phyloP scores from a whole-genome alignment of 345 rosid genomes.

The Euphorbia peplus region DNA sequence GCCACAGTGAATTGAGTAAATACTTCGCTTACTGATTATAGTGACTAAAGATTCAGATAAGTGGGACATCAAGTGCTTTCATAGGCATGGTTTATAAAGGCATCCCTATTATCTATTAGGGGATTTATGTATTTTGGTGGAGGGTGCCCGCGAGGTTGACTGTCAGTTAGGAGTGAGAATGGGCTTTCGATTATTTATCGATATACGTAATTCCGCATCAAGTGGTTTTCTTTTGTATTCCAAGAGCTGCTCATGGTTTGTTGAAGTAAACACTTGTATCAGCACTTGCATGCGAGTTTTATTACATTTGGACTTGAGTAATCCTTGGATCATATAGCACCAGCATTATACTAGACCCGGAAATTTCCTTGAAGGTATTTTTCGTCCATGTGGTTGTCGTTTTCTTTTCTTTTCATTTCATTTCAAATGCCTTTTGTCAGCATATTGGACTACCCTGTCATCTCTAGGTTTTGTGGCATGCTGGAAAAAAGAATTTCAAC shows the following conservation, averaged over 20 bases:
- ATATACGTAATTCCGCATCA: background rate
- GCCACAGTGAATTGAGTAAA: background rate
- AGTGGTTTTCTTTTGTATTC: background rate
- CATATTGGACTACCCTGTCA: too few species aligned
- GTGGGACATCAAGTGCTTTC: background rate
- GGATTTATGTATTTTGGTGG: background rate
- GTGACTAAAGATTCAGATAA: conserved; percentile 4
- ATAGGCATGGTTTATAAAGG: background rate
- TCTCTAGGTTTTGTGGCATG: too few species aligned
- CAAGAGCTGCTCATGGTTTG: background rate
- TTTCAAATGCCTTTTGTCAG: too few species aligned
- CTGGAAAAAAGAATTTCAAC: too few species aligned
- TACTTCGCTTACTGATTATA: background rate
- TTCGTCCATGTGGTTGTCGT: too few species aligned
- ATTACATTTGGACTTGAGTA: background rate
- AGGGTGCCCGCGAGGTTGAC: background rate
- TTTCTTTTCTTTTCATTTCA: too few species aligned
- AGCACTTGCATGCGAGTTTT: background rate
- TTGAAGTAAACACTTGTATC: background rate
- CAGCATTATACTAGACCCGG: background rate
- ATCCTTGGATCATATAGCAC: background rate
- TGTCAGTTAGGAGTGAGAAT: background rate
- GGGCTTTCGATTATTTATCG: background rate
- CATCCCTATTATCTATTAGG: background rate
- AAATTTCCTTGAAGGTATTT: background rate